phyloP scores from a whole-genome alignment of 1,284 basidiomycete species.

The Boletus calvinii region DNA sequence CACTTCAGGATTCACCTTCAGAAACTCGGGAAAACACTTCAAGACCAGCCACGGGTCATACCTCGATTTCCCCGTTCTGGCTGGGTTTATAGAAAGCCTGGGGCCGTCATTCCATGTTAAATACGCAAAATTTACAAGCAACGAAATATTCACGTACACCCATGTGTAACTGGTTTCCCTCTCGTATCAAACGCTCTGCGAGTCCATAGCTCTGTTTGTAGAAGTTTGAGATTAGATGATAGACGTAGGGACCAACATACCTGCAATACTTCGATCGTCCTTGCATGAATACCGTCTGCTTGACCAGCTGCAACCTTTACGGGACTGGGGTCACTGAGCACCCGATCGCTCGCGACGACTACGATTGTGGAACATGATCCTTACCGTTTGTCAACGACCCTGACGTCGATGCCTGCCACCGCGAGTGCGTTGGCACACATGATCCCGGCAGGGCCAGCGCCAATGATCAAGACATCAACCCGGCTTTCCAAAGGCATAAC shows the following conservation, averaged over 20 bases:
- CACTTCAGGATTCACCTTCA: slow-evolving; percentile 39
- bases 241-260: neutral
- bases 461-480: slow-evolving; percentile 37
- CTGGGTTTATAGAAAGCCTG: slow-evolving; percentile 75
- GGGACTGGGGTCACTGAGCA: neutral
- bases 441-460: slow-evolving; percentile 4
- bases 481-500: slow-evolving; percentile 30
- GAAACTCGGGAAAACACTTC: neutral
- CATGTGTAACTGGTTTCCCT: slow-evolving; percentile 69
- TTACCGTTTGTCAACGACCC: slow-evolving; percentile 6
- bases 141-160: slow-evolving; percentile 43
- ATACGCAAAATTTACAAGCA: neutral
- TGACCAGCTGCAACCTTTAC: slow-evolving; percentile 1
- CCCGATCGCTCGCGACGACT: neutral
- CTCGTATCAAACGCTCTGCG: slow-evolving; percentile 41
- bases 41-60: slow-evolving; percentile 22
- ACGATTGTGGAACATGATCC: neutral
- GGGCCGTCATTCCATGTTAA: neutral
- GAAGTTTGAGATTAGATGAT: too few relatives aligned
- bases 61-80: slow-evolving; percentile 60
- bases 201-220: neutral
- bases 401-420: neutral
- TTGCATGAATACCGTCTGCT: slow-evolving; percentile 5
- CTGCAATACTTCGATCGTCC: slow-evolving; percentile 4
- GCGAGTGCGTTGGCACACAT: slow-evolving; percentile 8